Evolutionary conservation across 768 basidiomycete species (phyloP).

Genomic region (Epithele typhae): DNA sequence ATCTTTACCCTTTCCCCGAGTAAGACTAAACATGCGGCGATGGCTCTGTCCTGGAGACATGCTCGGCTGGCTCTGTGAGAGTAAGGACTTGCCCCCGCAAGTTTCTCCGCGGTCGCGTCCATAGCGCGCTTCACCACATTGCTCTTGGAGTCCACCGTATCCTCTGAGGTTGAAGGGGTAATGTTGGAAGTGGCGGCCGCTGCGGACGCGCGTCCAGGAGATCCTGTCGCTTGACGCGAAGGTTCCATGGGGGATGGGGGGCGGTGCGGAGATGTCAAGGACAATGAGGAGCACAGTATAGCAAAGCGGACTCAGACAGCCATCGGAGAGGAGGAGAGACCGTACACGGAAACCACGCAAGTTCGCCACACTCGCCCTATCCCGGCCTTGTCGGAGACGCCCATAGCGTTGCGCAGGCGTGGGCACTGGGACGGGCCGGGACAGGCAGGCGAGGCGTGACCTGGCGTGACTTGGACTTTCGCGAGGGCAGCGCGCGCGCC

Average conservation of each 20-base stretch:
- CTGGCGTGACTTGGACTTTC: not conserved
- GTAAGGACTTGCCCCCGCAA: slow-evolving; percentile 46
- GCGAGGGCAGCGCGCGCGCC: not conserved
- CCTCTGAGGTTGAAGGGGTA: slow-evolving; percentile 5
- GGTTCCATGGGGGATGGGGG: too few relatives aligned
- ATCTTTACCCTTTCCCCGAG: slow-evolving; percentile 46
- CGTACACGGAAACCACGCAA: not conserved
- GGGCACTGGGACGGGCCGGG: not conserved
- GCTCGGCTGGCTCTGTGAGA: slow-evolving; percentile 28
- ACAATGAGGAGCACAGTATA: too few relatives aligned
- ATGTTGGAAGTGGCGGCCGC: too few relatives aligned
- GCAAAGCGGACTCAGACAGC: too few relatives aligned
- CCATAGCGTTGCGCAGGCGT: too few relatives aligned
- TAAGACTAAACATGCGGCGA: slow-evolving; percentile 54
- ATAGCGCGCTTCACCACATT: slow-evolving; percentile 29
- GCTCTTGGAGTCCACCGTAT: slow-evolving; percentile 8
- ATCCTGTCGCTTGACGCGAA: too few relatives aligned
- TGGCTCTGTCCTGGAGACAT: slow-evolving; percentile 28
- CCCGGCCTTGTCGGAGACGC: too few relatives aligned
- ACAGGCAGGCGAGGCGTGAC: not conserved
- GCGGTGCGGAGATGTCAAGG: too few relatives aligned
- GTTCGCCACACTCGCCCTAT: slow-evolving; percentile 3
- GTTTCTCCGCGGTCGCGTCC: slow-evolving; percentile 57
- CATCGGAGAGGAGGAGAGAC: too few relatives aligned
- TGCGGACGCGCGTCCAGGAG: too few relatives aligned